Conservation (phyloP, 352 stramenopile genomes). For the Globisporangium megalacanthum region DNA sequence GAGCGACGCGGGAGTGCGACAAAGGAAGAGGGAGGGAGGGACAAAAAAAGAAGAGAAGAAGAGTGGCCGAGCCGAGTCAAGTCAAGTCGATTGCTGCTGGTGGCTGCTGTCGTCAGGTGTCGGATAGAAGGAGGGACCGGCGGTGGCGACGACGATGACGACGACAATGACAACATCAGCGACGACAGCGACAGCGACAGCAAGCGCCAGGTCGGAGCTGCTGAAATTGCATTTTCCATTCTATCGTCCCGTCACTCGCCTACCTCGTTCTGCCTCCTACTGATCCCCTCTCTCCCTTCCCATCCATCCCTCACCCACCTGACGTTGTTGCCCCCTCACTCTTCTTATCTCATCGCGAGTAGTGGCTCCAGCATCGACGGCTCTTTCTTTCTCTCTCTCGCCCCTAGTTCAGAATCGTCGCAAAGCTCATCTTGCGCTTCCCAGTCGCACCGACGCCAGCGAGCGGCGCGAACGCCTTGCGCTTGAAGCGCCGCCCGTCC, state of each 20-base stretch:
- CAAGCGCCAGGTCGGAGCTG: neutral
- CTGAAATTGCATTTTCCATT: slow-evolving; percentile 2
- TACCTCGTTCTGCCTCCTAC: neutral
- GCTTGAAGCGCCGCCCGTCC: slow-evolving; percentile 39
- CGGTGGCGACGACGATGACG: neutral
- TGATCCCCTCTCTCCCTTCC: neutral
- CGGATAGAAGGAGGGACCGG: neutral
- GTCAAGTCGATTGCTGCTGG: too few species aligned
- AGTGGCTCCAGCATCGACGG: too few species aligned
- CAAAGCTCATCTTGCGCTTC: slow-evolving; percentile 88
- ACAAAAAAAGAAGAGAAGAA: neutral
- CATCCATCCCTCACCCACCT: neutral
- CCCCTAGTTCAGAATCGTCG: slow-evolving; percentile 81
- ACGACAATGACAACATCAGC: neutral
- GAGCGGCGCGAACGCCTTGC: slow-evolving; percentile 65
- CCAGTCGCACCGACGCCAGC: slow-evolving; percentile 30
- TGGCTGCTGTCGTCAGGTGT: too few species aligned
- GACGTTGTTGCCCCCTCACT: neutral
- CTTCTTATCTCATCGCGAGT: neutral
- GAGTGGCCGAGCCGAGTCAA: too few species aligned
- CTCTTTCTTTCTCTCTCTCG: too few species aligned
- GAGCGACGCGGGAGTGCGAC: neutral
- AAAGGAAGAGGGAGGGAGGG: too few species aligned
- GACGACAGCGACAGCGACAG: neutral
- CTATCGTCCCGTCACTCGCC: neutral